Evolutionary conservation across 2,329 filamentous ascomycete species (phyloP).

Genomic region (Capronia epimyces): DNA sequence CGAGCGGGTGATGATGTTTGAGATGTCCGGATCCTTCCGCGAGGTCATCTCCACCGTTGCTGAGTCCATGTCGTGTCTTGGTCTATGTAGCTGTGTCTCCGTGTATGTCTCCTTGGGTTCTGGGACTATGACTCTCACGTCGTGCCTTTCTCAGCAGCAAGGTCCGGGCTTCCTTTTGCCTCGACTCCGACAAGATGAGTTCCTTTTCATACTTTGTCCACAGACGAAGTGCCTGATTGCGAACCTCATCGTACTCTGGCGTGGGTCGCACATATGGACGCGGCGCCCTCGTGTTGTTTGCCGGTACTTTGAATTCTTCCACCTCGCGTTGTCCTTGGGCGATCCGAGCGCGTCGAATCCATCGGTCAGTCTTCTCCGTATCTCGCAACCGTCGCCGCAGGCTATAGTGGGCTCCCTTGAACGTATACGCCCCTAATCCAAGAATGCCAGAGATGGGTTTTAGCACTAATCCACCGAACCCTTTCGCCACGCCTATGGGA

Average conservation of each 20-base stretch:
- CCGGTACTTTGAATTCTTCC: slow-evolving; percentile 10
- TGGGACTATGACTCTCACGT: neutral
- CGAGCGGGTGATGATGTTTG: no score
- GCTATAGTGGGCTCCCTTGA: slow-evolving; percentile 43
- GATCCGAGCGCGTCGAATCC: slow-evolving; percentile 33
- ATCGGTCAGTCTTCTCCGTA: slow-evolving; percentile 36
- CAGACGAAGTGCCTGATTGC: slow-evolving; percentile 20
- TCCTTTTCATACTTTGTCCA: slow-evolving; percentile 21
- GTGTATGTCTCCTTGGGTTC: no score
- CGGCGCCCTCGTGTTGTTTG: neutral
- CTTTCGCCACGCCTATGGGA: slow-evolving; percentile 42
- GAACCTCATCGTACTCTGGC: slow-evolving; percentile 15
- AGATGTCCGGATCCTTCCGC: no score
- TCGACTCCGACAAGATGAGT: slow-evolving; percentile 13
- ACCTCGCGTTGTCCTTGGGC: slow-evolving; percentile 24
- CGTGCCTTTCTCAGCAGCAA: slow-evolving; percentile 1
- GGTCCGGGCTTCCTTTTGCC: slow-evolving; percentile 14
- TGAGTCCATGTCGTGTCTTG: no score
- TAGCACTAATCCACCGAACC: slow-evolving; percentile 43
- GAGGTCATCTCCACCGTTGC: no score
- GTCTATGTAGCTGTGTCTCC: no score
- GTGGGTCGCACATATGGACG: neutral
- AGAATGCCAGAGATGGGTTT: slow-evolving; percentile 44
- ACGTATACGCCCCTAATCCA: slow-evolving; percentile 39
- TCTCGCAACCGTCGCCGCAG: slow-evolving; percentile 34